Evolutionary conservation across 1,284 basidiomycete genomes (phyloP).

Genomic region (Lentinula novae-zelandiae): DNA sequence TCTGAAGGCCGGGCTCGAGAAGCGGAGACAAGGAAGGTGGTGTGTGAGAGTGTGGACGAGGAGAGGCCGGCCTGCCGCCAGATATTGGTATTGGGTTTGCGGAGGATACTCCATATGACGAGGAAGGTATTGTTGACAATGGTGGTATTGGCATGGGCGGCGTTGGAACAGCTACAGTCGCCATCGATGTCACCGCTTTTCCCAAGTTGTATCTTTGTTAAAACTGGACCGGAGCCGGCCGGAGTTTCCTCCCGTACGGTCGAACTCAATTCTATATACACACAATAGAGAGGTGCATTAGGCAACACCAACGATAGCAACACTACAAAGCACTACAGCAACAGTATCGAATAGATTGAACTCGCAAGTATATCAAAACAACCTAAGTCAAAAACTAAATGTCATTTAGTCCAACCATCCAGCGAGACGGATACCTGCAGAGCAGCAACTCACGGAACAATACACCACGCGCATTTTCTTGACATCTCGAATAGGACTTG

Average conservation of each 20-base stretch:
- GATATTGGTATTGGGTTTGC: neutral
- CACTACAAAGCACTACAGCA: neutral
- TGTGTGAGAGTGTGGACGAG: neutral
- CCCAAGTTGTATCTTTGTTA: neutral
- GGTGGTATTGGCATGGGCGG: neutral
- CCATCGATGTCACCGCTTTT: conserved; percentile 1
- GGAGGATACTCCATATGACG: neutral
- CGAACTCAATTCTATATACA: neutral
- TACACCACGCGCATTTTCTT: conserved; percentile 4
- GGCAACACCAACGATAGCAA: neutral
- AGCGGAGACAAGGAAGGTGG: neutral
- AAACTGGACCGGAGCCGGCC: neutral
- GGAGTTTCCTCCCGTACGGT: neutral
- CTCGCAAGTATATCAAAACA: too few species aligned
- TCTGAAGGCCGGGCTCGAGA: neutral
- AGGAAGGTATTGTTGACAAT: neutral
- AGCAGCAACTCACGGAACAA: neutral
- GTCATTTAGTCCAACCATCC: neutral
- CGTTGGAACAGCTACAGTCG: conserved; percentile 1
- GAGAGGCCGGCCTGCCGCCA: neutral
- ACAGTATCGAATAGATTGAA: too few species aligned
- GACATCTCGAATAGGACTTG: neutral
- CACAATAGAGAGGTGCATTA: too few species aligned
- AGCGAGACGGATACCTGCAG: neutral
- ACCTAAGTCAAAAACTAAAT: neutral